Percentiles rank a stretch among this genome's conserved stretches.
Evolutionary conservation across 2,329 filamentous ascomycete genomes (phyloP).

Genomic region (Aspergillus pseudonomiae): DNA sequence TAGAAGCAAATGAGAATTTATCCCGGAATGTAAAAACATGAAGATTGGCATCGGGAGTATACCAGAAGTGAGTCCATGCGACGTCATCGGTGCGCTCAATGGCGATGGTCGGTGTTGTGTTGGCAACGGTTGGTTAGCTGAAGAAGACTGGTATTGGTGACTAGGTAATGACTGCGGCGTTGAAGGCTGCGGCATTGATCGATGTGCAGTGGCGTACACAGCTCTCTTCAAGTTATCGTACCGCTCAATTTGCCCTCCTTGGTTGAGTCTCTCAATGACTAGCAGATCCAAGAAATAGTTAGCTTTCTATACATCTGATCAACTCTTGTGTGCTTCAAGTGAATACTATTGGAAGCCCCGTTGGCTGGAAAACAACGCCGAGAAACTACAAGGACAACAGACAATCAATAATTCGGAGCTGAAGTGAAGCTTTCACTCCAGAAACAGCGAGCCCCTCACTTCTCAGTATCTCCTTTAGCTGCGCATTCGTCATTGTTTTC

Average conservation of each 20-base stretch:
- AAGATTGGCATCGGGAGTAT: slow-evolving; percentile 9
- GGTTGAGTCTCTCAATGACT: slow-evolving; percentile 33
- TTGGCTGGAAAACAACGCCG: not conserved
- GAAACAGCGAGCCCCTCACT: slow-evolving; percentile 74
- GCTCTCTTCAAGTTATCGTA: slow-evolving; percentile 38
- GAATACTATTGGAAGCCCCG: not conserved
- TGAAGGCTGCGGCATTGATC: slow-evolving; percentile 31
- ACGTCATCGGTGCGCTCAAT: slow-evolving; percentile 34
- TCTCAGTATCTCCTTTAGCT: slow-evolving; percentile 76
- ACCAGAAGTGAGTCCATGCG: slow-evolving; percentile 35
- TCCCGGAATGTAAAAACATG: slow-evolving; percentile 2
- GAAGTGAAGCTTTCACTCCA: slow-evolving; percentile 82
- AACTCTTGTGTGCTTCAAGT: not conserved
- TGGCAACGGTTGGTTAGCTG: slow-evolving; percentile 26
- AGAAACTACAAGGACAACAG: slow-evolving; percentile 46
- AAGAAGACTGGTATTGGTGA: slow-evolving; percentile 30
- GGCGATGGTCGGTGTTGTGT: slow-evolving; percentile 32
- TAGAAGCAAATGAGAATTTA: slow-evolving; percentile 40
- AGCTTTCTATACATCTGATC: not conserved
- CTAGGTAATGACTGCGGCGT: slow-evolving; percentile 27
- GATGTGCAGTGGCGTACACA: slow-evolving; percentile 35
- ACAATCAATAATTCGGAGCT: slow-evolving; percentile 78
- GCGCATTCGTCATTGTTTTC: slow-evolving; percentile 62
- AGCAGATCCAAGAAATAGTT: not conserved
- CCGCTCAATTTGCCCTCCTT: slow-evolving; percentile 26